Percentiles rank a stretch among this genome's conserved stretches.
phyloP scores from a whole-genome alignment of 2,329 filamentous ascomycete genomes.

The Cladophialophora chaetospira region DNA sequence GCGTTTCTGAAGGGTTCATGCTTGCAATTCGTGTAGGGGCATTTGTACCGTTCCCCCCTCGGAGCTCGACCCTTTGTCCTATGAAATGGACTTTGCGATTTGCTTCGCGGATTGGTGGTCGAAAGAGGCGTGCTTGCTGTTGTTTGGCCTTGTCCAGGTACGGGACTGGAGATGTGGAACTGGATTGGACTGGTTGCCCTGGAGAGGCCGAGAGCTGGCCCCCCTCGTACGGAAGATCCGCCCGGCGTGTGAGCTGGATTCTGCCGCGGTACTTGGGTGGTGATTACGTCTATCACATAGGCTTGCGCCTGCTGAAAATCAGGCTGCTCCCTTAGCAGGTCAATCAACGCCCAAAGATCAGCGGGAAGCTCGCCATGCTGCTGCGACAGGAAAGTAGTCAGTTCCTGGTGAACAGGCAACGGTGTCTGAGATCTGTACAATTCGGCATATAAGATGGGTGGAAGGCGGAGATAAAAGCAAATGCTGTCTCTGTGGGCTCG shows the following conservation, averaged over 20 bases:
- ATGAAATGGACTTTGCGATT: slow-evolving; percentile 1
- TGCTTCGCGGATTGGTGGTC: not conserved
- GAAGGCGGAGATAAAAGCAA: slow-evolving; percentile 15
- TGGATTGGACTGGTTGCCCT: not conserved
- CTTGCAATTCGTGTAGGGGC: slow-evolving; percentile 14
- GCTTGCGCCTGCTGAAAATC: slow-evolving; percentile 11
- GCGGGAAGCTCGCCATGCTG: slow-evolving; percentile 11
- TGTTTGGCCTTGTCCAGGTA: not conserved
- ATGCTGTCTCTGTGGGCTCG: slow-evolving; percentile 1
- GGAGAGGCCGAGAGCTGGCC: not conserved
- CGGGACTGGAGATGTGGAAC: not conserved
- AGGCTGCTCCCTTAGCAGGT: slow-evolving; percentile 2
- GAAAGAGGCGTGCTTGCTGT: slow-evolving; percentile 3
- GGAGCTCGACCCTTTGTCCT: slow-evolving; percentile 11
- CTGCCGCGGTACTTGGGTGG: not conserved
- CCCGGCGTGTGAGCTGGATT: not conserved
- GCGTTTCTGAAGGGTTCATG: slow-evolving; percentile 15
- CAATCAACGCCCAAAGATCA: slow-evolving; percentile 14
- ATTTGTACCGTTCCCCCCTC: slow-evolving; percentile 13
- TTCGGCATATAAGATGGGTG: slow-evolving; percentile 7
- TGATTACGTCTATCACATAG: slow-evolving; percentile 5
- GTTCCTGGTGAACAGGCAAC: slow-evolving; percentile 5
- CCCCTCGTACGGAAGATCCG: not conserved
- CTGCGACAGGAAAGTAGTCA: slow-evolving; percentile 11
- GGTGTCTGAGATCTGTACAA: slow-evolving; percentile 9